Percentiles rank a stretch among this genome's conserved stretches.
Evolutionary conservation across 1,139 yeast genomes (phyloP).

Genomic region (Lodderomyces parapsilosis): DNA sequence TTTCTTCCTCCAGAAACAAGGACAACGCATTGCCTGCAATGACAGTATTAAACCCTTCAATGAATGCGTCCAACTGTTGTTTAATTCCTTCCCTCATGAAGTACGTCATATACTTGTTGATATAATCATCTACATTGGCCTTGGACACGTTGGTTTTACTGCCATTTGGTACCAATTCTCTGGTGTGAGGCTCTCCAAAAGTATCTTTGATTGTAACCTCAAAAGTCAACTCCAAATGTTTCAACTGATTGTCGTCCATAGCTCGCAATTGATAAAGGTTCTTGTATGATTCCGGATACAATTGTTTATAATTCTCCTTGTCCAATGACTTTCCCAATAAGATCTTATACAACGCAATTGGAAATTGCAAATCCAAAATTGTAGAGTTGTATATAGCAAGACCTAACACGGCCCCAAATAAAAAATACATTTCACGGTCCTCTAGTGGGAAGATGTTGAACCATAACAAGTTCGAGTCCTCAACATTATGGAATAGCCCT

Average conservation of each 20-base stretch:
- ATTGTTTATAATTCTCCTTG: slow-evolving; percentile 61
- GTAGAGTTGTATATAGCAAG: slow-evolving; percentile 90
- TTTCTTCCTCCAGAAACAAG: slow-evolving; percentile 76
- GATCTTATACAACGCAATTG: slow-evolving; percentile 73
- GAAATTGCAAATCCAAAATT: slow-evolving; percentile 76
- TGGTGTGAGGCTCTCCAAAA: slow-evolving; percentile 37
- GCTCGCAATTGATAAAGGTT: slow-evolving; percentile 56
- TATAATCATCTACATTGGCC: slow-evolving; percentile 57
- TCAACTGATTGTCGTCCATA: slow-evolving; percentile 32
- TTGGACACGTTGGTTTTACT: slow-evolving; percentile 48
- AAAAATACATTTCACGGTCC: slow-evolving; percentile 56
- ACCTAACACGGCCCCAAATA: slow-evolving; percentile 84
- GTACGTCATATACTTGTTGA: slow-evolving; percentile 60
- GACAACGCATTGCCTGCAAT: slow-evolving; percentile 80
- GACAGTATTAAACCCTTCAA: slow-evolving; percentile 70
- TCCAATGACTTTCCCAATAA: slow-evolving; percentile 56
- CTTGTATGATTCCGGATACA: slow-evolving; percentile 66
- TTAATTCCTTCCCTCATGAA: slow-evolving; percentile 56
- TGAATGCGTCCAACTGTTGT: slow-evolving; percentile 55
- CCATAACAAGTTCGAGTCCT: slow-evolving; percentile 76
- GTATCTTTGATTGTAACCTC: slow-evolving; percentile 41
- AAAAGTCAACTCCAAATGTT: slow-evolving; percentile 31
- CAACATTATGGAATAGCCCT: slow-evolving; percentile 61
- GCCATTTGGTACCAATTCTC: slow-evolving; percentile 62
- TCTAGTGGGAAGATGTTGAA: slow-evolving; percentile 54